Evolutionary conservation across 805 yeast species (phyloP), one percentile per base, ranked within the genome.

Genomic region (Tetrapisispora phaffii): DNA sequence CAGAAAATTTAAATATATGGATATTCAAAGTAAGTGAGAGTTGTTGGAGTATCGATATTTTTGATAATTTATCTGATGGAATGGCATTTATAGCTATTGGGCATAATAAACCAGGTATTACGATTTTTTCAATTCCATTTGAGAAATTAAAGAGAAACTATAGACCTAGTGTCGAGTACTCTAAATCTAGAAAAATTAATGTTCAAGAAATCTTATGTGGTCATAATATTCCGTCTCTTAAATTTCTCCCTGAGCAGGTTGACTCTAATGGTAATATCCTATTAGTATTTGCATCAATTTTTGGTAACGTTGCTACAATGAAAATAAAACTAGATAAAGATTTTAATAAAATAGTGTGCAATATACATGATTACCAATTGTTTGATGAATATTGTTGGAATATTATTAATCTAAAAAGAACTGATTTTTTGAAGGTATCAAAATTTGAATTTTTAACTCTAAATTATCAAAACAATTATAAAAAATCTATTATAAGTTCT

Each of bases 21-120:
- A 32, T 22, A 32, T 42, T 56, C 7, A 42, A 46, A 33, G 46
- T 45, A 2, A 33, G 43, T 13, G 48, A 46, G 9, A 52, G 59
- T 33, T 54, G 54, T 31, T 56, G 60, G 60, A 56, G 60, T 47
- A 45, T 56, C 7, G 62, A 57, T 42, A 47, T 49, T 20, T 34
- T 44, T 24, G 45, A 43, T 16, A 17, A 23, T 24, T 24, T 7
- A 2, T 29, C n/a, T 2, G 44, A 39, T 22, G 19, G 31, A 4
- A 20, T 38, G 1, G 34, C 49, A 9, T 45, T 47, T 32, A 38
- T 57, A 16, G 62, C 60, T 4, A 47, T 45, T 2, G 60, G 59
- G 1, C 56, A 51, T 45, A 55, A 54, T 42, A 47, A 47, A 5
- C 59, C 56, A 2, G 57, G 53, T 20, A 48, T 57, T 6, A 39